Evolutionary conservation across 164 flowering plant species (phyloP), one percentile per base, ranked within the genome.

Genomic region (Vitis cinerea): DNA sequence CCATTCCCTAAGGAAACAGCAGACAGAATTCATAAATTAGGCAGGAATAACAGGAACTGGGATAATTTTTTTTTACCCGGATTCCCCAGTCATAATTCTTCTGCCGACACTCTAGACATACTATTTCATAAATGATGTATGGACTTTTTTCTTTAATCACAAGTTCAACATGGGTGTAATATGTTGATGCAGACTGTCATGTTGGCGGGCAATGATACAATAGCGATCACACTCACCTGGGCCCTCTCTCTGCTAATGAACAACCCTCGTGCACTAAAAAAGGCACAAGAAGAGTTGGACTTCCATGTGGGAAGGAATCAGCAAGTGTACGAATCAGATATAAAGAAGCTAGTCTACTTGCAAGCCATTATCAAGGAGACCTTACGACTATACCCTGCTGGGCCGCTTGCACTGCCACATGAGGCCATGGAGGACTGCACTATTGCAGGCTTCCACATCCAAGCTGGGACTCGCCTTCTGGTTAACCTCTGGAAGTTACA

Each of bases 401-500:
- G 48, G 3, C 79, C 77, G 9, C 17, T 76, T 19, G 48, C 59
- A 30, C 66, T 23, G 3, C 77, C 78, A 16, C 75, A 71, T 1
- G 68, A 65, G 31, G 68, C 82, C n/a, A 57, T 61, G 14, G 76
- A 69, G 49, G 76, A 76, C 61, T 76, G 80, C 75, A 27, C 7
- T 11, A 15, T 81, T 1, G 78, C 69, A 4, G 82, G 82, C 31
- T 74, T 54, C 73, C 68, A 72, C 12, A 47, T 82, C 49, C 69
- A 62, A 2, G 74, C 70, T 3, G 80, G 79, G 31, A 82, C 80
- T 1, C 70, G 65, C 3, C 59, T 82, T 15, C 7, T 74, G 0
- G 73, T 79, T 56, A 79, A 82, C 57, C 4, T 72, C 2, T 81
- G 84, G 84, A 82, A 79, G 77, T 13, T 82, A 30, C 84, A 76